Evolutionary conservation across 768 basidiomycete species (phyloP).

Genomic region (Sporobolomyces roseus): DNA sequence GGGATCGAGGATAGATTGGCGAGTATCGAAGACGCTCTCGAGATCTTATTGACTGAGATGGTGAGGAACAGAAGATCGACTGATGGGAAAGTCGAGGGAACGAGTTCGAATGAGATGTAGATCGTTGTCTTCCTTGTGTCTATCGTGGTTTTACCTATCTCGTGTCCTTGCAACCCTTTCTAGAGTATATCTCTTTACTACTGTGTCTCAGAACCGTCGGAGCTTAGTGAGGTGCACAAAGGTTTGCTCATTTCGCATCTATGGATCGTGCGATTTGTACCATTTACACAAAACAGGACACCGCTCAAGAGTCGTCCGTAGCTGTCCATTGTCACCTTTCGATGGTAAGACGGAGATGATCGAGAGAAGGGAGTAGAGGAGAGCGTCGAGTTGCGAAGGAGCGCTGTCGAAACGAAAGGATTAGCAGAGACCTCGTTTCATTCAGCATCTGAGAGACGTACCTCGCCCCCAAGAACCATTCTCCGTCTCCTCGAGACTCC

Average conservation of each 20-base stretch:
- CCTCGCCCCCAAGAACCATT: constrained; percentile 26
- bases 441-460: not conserved
- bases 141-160: too few species aligned
- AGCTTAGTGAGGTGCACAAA: too few species aligned
- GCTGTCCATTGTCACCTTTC: not conserved
- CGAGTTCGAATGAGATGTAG: not conserved
- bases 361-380: constrained; percentile 22
- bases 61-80: constrained; percentile 1
- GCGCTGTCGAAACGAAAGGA: constrained; percentile 6
- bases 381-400: constrained; percentile 24
- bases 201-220: too few species aligned
- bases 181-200: too few species aligned
- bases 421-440: not conserved
- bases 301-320: constrained; percentile 29
- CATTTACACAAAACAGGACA: constrained; percentile 19
- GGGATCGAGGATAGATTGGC: constrained; percentile 18
- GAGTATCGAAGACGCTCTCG: constrained; percentile 33
- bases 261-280: constrained; percentile 26
- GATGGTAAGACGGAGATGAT: constrained; percentile 28
- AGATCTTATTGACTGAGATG: constrained; percentile 32
- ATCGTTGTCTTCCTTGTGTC: too few species aligned
- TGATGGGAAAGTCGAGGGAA: not conserved
- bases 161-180: too few species aligned
- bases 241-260: not conserved
- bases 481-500: not conserved